phyloP scores from a whole-genome alignment of 805 yeast species.

The Lachancea nothofagi region DNA sequence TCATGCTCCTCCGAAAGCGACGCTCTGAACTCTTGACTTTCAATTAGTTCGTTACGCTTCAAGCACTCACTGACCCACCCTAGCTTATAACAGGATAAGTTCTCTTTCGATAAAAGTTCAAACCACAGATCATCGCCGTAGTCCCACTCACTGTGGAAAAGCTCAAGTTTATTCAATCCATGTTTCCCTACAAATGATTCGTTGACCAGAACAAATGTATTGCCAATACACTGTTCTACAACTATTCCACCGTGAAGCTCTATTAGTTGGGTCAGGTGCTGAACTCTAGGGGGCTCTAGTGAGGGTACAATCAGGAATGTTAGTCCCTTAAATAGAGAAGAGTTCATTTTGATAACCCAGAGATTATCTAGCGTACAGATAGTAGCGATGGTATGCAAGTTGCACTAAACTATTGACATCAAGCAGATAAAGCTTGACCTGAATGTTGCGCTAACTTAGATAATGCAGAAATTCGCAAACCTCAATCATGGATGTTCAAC shows the following conservation, averaged over 20 bases:
- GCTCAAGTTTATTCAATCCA: conserved; percentile 12
- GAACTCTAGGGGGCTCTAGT: conserved; percentile 6
- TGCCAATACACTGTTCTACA: conserved; percentile 2
- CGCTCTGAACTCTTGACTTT: neutral
- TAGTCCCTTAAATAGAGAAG: conserved; percentile 1
- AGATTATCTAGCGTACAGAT: too few relatives aligned
- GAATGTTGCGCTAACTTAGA: too few relatives aligned
- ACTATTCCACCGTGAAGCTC: conserved; percentile 21
- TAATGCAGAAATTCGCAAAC: too few relatives aligned
- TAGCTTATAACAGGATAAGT: conserved; percentile 14
- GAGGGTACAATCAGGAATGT: conserved; percentile 7
- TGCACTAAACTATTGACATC: too few relatives aligned
- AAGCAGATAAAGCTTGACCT: too few relatives aligned
- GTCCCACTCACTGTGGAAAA: conserved; percentile 23
- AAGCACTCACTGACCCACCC: conserved; percentile 21
- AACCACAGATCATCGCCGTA: conserved; percentile 11
- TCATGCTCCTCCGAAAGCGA: neutral
- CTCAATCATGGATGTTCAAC: too few relatives aligned
- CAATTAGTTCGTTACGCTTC: conserved; percentile 7
- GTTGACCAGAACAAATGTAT: conserved; percentile 19
- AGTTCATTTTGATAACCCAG: conserved; percentile 1
- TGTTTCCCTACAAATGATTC: conserved; percentile 21
- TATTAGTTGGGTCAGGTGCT: conserved; percentile 17
- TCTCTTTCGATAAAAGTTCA: neutral
- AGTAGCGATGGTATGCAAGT: too few relatives aligned